Evolutionary conservation across 2,329 filamentous ascomycete genomes (phyloP).

Genomic region (Ophiocordyceps camponoti-saundersi): DNA sequence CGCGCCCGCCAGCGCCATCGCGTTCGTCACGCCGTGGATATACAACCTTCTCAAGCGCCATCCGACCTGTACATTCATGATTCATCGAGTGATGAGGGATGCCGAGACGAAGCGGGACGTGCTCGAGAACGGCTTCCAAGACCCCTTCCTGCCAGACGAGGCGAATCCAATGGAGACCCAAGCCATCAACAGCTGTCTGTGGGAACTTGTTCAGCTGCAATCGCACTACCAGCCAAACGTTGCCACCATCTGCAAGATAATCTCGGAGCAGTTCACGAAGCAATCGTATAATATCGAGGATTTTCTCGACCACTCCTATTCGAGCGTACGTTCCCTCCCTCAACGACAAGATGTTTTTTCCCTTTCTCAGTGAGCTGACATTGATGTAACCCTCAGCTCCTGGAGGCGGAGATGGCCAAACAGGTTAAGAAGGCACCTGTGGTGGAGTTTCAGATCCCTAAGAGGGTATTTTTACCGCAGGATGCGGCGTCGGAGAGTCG

Average conservation of each 20-base stretch:
- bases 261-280: slow-evolving; percentile 95
- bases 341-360: background rate
- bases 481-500: slow-evolving; percentile 27
- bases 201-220: slow-evolving; percentile 85
- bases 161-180: slow-evolving; percentile 67
- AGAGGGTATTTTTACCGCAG: slow-evolving; percentile 51
- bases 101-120: slow-evolving; percentile 39
- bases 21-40: slow-evolving; percentile 77
- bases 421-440: slow-evolving; percentile 74
- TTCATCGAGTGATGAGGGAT: slow-evolving; percentile 58
- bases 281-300: slow-evolving; percentile 90
- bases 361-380: background rate
- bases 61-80: slow-evolving; percentile 86
- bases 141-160: slow-evolving; percentile 65
- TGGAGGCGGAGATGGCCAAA: slow-evolving; percentile 72
- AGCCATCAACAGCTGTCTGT: slow-evolving; percentile 84
- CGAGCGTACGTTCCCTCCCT: slow-evolving; percentile 43
- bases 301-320: slow-evolving; percentile 89
- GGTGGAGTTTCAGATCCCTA: slow-evolving; percentile 87
- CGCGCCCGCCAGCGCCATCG: slow-evolving; percentile 77
- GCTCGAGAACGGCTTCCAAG: slow-evolving; percentile 41
- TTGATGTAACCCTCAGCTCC: slow-evolving; percentile 32
- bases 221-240: slow-evolving; percentile 96
- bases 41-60: slow-evolving; percentile 91
- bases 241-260: slow-evolving; percentile 80